Percentiles rank a stretch among this genome's conserved stretches.
These are phyloP conservation scores for Meyerozyma athensensis DNA, from an alignment of 1,139 yeast genomes.

Conservation along the genomic window DNA sequence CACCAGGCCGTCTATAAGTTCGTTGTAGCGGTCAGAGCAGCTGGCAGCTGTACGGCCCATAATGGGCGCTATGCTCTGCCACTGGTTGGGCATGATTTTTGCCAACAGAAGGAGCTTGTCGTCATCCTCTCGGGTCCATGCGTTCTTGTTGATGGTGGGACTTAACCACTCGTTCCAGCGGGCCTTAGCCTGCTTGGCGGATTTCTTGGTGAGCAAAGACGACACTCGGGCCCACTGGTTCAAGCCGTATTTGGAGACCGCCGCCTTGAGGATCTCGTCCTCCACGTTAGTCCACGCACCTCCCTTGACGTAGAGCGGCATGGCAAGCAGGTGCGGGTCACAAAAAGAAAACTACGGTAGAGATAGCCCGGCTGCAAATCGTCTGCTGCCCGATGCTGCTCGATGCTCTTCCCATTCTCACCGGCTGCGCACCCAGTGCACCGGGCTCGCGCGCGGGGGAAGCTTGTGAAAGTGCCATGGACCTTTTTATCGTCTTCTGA, in stretches of 20 bases:
- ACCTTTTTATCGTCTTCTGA: not conserved
- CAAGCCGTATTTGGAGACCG: conserved; percentile 87
- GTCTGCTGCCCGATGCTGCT: no score
- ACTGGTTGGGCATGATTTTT: conserved; percentile 79
- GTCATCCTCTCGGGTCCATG: conserved; percentile 80
- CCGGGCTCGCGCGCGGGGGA: conserved; percentile 4
- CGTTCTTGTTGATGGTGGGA: conserved; percentile 60
- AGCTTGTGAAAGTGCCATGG: conserved; percentile 1
- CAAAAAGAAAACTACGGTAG: not conserved
- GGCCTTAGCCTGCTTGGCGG: conserved; percentile 89
- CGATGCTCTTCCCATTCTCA: no score
- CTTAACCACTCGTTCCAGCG: conserved; percentile 89
- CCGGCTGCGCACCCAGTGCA: no score
- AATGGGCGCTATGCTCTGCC: conserved; percentile 82
- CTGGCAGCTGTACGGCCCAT: conserved; percentile 84
- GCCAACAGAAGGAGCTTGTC: conserved; percentile 64
- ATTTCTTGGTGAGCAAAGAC: conserved; percentile 76
- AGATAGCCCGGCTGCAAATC: no score
- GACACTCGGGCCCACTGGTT: conserved; percentile 95
- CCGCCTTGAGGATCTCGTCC: conserved; percentile 85
- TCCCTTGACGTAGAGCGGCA: conserved; percentile 72
- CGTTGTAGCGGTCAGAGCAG: conserved; percentile 84
- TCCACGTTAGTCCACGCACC: conserved; percentile 91
- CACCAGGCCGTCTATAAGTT: conserved; percentile 56
- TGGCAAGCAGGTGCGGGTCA: not conserved